phyloP scores from a whole-genome alignment of 1,284 basidiomycete genomes.

The Cutaneotrichosporon sp. region DNA sequence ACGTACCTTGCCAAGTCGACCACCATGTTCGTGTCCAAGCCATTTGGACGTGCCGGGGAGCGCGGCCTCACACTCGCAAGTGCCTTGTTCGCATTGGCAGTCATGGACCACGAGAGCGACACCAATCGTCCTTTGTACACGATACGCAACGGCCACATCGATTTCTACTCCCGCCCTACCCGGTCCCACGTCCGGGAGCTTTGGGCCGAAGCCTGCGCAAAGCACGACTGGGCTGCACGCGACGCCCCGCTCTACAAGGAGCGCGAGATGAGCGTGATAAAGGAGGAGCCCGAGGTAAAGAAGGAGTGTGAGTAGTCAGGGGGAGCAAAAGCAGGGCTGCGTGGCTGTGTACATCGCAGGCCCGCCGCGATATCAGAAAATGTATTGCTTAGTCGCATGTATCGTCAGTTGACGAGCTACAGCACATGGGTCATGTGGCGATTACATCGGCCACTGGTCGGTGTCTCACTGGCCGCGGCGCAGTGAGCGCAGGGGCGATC shows the following conservation, averaged over 20 bases:
- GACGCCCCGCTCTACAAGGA: background rate
- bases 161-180: background rate
- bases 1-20: slow-evolving; percentile 20
- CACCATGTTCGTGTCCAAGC: slow-evolving; percentile 14
- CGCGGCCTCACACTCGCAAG: slow-evolving; percentile 11
- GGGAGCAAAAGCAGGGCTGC: background rate
- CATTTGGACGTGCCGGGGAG: slow-evolving; percentile 12
- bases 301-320: background rate
- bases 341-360: background rate
- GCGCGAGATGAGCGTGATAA: background rate
- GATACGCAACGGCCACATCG: slow-evolving; percentile 14
- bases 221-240: background rate
- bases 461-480: background rate
- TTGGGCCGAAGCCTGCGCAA: background rate
- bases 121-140: slow-evolving; percentile 12
- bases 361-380: background rate
- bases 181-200: background rate
- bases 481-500: background rate
- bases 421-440: background rate
- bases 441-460: background rate
- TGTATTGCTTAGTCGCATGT: slow-evolving; percentile 2
- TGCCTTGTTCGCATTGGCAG: slow-evolving; percentile 13
- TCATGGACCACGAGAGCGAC: slow-evolving; percentile 5
- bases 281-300: background rate
- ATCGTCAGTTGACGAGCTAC: background rate